Base-by-base conservation (phyloP, 1,139 yeast genomes). In the Suhomyces terraborum region DNA sequence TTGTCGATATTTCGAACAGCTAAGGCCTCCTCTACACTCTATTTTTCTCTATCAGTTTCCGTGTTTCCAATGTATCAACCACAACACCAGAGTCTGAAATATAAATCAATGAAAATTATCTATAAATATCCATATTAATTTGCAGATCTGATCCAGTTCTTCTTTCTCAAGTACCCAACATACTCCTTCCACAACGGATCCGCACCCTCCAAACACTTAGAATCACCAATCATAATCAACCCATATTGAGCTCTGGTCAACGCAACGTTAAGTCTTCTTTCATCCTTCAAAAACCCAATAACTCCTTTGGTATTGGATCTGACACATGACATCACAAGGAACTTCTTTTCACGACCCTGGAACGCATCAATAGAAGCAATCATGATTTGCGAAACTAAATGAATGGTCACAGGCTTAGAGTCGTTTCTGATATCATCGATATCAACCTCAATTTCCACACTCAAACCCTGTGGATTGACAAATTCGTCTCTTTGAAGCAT, bases 291-390 rank as follows among this genome's bases (percentile, higher is more conserved):
- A 56, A 80, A 80, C 17, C 86, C 86, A 50, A 80, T 75, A 36
- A 70, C 76, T 38, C 67, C 65, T 40, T 67, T 68, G 3, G 54
- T 47, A 53, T 80, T 80, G 14, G 80, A 77, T 52, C 86, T 64
- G 6, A 80, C 86, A 60, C 85, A 79, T 1, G 84, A 78, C 64
- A 80, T 79, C 13, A 80, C 64, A 43, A 80, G 67, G 49, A 80
- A 77, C 44, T 77, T 69, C 59, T 78, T 79, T 51, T 80, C 86
- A 53, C 84, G 73, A 23, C 86, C 85, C 57, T 80, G 86, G 66
- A 79, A 80, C 0, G 85, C 84, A 57, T 80, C 85, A 35, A 80
- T 75, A 0, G 84, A 79, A 1, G 88, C 86, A 41, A 83, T 75
- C 75, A 81, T 78, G n/a, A 83, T 75, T 20, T 77, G 84, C 29